phyloP scores from a whole-genome alignment of 352 stramenopile species.

The Halophytophthora polymorphica region DNA sequence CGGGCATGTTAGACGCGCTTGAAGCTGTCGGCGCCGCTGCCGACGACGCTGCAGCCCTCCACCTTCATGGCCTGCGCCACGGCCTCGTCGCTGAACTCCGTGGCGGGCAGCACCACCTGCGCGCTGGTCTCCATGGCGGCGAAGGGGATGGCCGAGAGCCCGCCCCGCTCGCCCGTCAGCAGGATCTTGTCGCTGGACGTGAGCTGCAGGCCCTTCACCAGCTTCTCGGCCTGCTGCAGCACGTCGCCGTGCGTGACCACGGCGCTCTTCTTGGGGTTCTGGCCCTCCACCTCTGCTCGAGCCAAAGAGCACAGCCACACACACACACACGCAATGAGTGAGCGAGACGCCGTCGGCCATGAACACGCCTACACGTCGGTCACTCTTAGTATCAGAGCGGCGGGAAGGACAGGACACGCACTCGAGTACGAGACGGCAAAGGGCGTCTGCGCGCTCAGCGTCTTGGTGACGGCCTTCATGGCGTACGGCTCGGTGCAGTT shows the following conservation, averaged over 20 bases:
- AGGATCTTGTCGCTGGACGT: slow-evolving; percentile 80
- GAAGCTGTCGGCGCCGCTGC: slow-evolving; percentile 70
- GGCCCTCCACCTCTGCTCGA: slow-evolving; percentile 56
- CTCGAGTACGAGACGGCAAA: slow-evolving; percentile 77
- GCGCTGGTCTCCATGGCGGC: slow-evolving; percentile 72
- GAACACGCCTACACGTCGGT: slow-evolving; percentile 2
- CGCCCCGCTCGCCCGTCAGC: slow-evolving; percentile 61
- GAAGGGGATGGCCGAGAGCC: slow-evolving; percentile 68
- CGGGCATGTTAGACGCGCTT: slow-evolving; percentile 68
- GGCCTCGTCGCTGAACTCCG: slow-evolving; percentile 63
- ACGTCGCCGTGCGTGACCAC: slow-evolving; percentile 79
- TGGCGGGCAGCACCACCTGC: slow-evolving; percentile 75
- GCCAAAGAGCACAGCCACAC: slow-evolving; percentile 8
- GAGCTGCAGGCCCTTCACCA: slow-evolving; percentile 73
- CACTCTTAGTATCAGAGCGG: not conserved
- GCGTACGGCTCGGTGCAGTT: slow-evolving; percentile 73
- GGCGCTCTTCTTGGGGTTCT: slow-evolving; percentile 79
- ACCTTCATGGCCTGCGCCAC: slow-evolving; percentile 73
- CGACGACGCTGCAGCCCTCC: slow-evolving; percentile 77
- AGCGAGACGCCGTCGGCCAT: too few relatives aligned
- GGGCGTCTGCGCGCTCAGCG: slow-evolving; percentile 66
- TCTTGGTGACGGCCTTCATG: slow-evolving; percentile 56
- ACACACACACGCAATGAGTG: too few relatives aligned
- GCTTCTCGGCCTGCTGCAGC: slow-evolving; percentile 63
- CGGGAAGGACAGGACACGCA: slow-evolving; percentile 27